Base-by-base conservation (phyloP, 1,284 basidiomycete species). In the Meira miltonrushii region DNA sequence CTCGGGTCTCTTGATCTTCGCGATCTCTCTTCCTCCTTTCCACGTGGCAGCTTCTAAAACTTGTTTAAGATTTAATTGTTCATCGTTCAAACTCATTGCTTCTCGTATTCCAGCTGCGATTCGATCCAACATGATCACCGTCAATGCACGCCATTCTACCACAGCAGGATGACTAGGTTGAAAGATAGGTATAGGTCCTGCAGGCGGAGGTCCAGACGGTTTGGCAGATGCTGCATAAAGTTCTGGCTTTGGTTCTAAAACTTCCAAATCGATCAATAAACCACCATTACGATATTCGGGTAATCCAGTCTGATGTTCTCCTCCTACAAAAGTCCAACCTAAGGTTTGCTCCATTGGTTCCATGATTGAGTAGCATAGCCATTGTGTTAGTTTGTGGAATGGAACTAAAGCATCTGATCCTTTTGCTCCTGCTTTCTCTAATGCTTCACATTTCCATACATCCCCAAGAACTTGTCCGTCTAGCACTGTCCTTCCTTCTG, bases 131-230 rank as follows among this genome's bases (percentile, higher is more conserved):
- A 88, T 85, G 61, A 95, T 88, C 40, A 97, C 89, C 0, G 93
- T 96, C 82, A 95, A 84, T 0, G 92, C 92, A 55, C 94, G 82
- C 92, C 93, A 95, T 80, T 97, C 93, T 43, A 96, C 86, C 55
- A 97, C 87, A 4, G 91, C 91, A 0, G 91, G 89, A 74, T 93
- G 90, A 0, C 87, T 87, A 46, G 83, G 83, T 12, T 88, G 85
- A 57, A 91, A 81, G 37, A 82, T 79, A 3, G 28, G 28, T 4
- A 33, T 33, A 19, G 85, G 54, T 81, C 39, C 33, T 19, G 79
- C 76, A 0, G 81, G 69, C 57, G 85, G 80, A 2, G 83, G 78
- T 62, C 80, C 81, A 62, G 79, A 72, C 8, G 28, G 8, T 33
- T 33, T 33, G 8, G 77, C 78, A 2, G 62, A 84, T 84, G 57